Evolutionary conservation across 164 flowering plant species (phyloP), one percentile per base, ranked within the genome.

Genomic region (Berberis vulgaris): DNA sequence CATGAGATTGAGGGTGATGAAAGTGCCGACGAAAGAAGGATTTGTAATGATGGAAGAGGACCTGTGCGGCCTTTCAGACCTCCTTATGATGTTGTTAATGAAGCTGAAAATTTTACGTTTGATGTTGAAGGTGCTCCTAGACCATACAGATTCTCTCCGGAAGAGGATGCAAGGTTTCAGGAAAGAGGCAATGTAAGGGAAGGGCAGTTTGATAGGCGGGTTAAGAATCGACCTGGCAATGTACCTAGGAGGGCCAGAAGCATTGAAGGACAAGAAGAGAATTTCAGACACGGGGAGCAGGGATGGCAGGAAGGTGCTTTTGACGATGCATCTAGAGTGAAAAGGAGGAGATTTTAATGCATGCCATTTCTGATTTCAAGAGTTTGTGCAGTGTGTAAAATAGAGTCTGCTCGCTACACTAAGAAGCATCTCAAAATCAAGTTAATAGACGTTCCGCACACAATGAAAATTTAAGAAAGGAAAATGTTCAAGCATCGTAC

Each of bases 161-260:
- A 82, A 47, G 67, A 61, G 60, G 76, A 77, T 57, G 7, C 74
- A 8, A 81, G 72, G 43, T 77, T 74, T 45, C 74, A 70, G 65
- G 83, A 76, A 43, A 69, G 84, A 71, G 75, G 74, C 10, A 72
- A 66, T 44, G 52, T 74, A n/a, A 80, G 86, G 58, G 82, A 73
- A 58, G 78, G 87, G 67, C 84, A 82, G 3, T 84, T 84, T 72
- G 86, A 84, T 13, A 70, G 84, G 45, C 77, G 79, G 58, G 65
- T 73, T 5, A 81, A 79, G 68, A 71, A 59, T 63, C 74, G 77
- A 12, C 71, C 78, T 26, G 76, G 72, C 43, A 74, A 74, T 67
- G 65, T 54, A 2, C 75, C 83, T 54, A 68, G 82, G 64, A 75
- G 82, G 66, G 69, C 73, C 7, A 76, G 88, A 72, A 73, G 54